Percentiles rank a stretch among this genome's conserved stretches.
These are phyloP conservation scores for Capronia coronata DNA, from an alignment of 2,329 filamentous ascomycete species.

Conservation along the genomic window DNA sequence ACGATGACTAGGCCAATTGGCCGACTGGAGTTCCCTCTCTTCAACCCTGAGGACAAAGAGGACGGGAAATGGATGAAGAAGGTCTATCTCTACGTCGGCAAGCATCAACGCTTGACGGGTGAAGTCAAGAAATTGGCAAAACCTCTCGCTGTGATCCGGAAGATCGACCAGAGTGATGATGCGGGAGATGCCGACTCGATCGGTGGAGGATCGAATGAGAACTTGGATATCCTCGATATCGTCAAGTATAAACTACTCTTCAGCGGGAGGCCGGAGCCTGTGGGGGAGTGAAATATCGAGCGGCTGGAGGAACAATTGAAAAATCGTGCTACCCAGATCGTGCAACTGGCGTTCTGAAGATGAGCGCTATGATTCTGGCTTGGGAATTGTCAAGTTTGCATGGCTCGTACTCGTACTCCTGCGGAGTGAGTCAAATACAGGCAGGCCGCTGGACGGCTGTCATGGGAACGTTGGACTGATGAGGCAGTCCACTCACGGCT, in stretches of 20 bases:
- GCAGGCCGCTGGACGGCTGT: too few relatives aligned
- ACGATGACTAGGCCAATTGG: slow-evolving; percentile 54
- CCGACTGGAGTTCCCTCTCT: slow-evolving; percentile 70
- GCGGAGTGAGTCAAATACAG: too few relatives aligned
- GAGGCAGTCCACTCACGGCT: too few relatives aligned
- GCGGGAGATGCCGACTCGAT: slow-evolving; percentile 20
- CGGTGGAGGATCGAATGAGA: slow-evolving; percentile 36
- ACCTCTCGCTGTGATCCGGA: slow-evolving; percentile 70
- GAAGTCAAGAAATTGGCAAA: slow-evolving; percentile 81
- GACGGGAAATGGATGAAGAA: slow-evolving; percentile 79
- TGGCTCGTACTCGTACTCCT: too few relatives aligned
- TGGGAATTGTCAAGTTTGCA: too few relatives aligned
- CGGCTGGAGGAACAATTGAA: too few relatives aligned
- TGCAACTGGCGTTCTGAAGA: too few relatives aligned
- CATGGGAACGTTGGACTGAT: too few relatives aligned
- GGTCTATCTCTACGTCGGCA: slow-evolving; percentile 80
- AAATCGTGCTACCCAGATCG: too few relatives aligned
- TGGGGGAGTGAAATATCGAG: slow-evolving; percentile 43
- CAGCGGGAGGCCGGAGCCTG: slow-evolving; percentile 75
- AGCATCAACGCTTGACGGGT: slow-evolving; percentile 80
- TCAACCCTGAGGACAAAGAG: slow-evolving; percentile 48
- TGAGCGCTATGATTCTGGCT: too few relatives aligned
- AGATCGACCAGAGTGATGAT: slow-evolving; percentile 35
- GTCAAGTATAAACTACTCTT: slow-evolving; percentile 84
- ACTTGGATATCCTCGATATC: slow-evolving; percentile 79